Evolutionary conservation across 2,329 filamentous ascomycete genomes (phyloP).

Genomic region (Fusarium scirpi): DNA sequence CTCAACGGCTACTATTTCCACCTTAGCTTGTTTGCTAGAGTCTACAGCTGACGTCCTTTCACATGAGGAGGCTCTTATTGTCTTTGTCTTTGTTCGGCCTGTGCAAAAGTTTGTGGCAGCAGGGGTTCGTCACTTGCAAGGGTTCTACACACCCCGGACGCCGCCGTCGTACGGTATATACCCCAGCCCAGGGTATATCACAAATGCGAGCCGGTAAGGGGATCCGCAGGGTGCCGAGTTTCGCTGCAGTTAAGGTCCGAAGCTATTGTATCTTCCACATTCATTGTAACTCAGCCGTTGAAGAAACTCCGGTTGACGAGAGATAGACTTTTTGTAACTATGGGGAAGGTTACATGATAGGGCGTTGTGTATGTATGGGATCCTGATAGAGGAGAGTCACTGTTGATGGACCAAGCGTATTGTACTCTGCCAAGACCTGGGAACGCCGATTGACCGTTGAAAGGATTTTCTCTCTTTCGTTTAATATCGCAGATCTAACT

Average conservation of each 20-base stretch:
- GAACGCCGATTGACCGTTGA: conserved; percentile 10
- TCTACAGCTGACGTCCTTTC: conserved; percentile 1
- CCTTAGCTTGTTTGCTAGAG: background rate
- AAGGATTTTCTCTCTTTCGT: conserved; percentile 2
- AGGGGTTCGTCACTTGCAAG: conserved; percentile 16
- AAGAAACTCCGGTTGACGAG: background rate
- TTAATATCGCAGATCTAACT: conserved; percentile 7
- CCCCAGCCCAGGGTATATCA: conserved; percentile 11
- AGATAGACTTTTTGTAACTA: background rate
- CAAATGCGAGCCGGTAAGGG: background rate
- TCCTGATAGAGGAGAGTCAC: too few species aligned
- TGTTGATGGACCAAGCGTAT: conserved; percentile 9
- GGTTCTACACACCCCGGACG: conserved; percentile 18
- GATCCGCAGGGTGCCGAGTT: conserved; percentile 16
- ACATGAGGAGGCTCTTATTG: conserved; percentile 14
- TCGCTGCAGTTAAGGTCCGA: background rate
- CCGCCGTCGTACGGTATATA: conserved; percentile 34
- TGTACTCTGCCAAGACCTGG: conserved; percentile 4
- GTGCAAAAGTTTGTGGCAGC: conserved; percentile 27
- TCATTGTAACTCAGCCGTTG: background rate
- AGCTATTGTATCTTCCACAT: conserved; percentile 4
- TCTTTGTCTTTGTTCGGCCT: background rate
- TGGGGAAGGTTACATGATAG: conserved; percentile 27
- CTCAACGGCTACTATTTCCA: conserved; percentile 6
- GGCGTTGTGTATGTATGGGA: conserved; percentile 1